Evolutionary conservation across 192 early-diverging fungal species (phyloP), one percentile per base, ranked within the genome.

Genomic region (Chytriomyces sp.): DNA sequence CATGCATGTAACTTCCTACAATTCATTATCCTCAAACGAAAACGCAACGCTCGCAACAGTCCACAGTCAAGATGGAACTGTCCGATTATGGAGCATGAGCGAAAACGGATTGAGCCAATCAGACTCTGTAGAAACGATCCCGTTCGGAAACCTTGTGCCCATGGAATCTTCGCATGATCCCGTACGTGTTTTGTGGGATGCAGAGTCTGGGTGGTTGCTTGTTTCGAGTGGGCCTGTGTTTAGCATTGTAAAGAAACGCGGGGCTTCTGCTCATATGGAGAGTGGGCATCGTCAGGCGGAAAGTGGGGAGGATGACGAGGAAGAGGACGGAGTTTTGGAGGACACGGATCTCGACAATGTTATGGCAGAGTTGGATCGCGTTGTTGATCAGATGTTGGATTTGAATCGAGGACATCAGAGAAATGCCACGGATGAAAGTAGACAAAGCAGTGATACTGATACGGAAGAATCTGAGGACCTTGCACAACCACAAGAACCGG

Each of bases 341-440:
- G 61, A 63, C 24, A 45, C 28, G 8, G 44, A 44, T 23, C 60
- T 57, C 5, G 53, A n/a, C 0, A 13, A 57, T 57, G 53, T 68
- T 11, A 75, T 75, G 73, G 73, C 26, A 7, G 73, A 75, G 23
- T 65, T 75, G 61, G 73, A 75, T 75, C 73, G 73, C 13, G 73
- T 66, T 53, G 73, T 75, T 18, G 73, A 75, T 50, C 20, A 75
- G 60, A 45, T 66, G 8, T n/a, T 75, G 28, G 73, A 64, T 0
- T 11, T 45, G 20, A 10, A n/a, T 11, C 10, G 18, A 57, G 53
- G 20, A 0, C 53, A 20, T 6, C 9, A 35, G 8, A 23, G 9
- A 11, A 50, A 60, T 20, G 20, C 50, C 9, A 18, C n/a, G 18
- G 26, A n/a, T 16, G 35, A 35, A 35, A 35, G 35, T 35, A 35